A percentile compares a stretch with the other conserved stretches of the same genome.
phyloP scores from a whole-genome alignment of 2,329 filamentous ascomycete species.

The Trichoderma harzianum region DNA sequence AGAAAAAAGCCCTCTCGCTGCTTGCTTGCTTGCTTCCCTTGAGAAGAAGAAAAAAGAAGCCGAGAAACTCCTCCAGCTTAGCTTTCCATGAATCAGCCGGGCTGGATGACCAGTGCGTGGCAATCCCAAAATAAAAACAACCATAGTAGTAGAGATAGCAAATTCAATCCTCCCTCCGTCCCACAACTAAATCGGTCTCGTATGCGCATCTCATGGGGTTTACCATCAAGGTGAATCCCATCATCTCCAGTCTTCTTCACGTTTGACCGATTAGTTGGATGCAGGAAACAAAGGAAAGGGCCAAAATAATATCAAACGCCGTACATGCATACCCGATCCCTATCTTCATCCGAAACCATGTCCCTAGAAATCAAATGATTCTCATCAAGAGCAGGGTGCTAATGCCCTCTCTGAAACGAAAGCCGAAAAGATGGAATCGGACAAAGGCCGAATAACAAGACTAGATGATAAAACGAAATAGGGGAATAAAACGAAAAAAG shows the following conservation, averaged over 20 bases:
- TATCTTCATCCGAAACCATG: slow-evolving; percentile 21
- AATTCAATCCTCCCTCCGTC: not conserved
- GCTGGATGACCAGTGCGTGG: not conserved
- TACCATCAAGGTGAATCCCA: not conserved
- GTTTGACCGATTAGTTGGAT: slow-evolving; percentile 9
- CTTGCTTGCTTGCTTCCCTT: not conserved
- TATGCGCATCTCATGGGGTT: not conserved
- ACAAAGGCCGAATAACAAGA: not conserved
- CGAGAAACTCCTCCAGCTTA: not conserved
- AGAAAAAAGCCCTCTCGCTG: not conserved
- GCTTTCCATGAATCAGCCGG: not conserved
- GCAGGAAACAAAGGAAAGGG: slow-evolving; percentile 21
- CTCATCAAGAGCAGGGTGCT: not conserved
- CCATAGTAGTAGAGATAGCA: not conserved
- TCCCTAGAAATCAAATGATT: slow-evolving; percentile 16
- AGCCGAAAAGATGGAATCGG: not conserved
- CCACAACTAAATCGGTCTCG: not conserved
- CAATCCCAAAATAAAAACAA: not conserved
- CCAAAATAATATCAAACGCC: slow-evolving; percentile 27
- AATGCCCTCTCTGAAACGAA: not conserved
- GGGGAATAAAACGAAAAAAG: slow-evolving; percentile 21
- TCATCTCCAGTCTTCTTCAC: slow-evolving; percentile 2
- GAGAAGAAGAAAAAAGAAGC: not conserved
- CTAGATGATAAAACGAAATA: not conserved
- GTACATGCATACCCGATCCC: slow-evolving; percentile 28